Base-by-base conservation (phyloP, 768 basidiomycete species). In the Auriscalpium microsporum region DNA sequence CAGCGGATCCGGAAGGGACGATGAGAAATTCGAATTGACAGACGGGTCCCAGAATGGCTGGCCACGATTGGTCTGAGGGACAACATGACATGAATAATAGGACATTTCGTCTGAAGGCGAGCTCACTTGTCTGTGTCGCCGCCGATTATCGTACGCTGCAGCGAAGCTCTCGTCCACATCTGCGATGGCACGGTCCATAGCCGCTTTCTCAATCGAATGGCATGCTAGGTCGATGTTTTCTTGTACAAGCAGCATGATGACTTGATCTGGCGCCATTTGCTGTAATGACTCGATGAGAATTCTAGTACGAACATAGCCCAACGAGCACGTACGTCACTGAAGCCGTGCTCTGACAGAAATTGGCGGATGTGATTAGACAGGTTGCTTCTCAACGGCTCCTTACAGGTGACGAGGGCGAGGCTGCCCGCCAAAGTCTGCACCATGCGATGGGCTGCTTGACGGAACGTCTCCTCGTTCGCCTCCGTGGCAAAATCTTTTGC, bases 401-500 rank as follows among this genome's bases (percentile, higher is more conserved):
- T 98, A 78, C 95, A 98, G 16, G 96, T 98, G 14, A 99, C 96
- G 53, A 97, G 73, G 23, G 96, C 96, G 48, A 99, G 80, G 62
- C 90, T 94, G 42, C 95, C 94, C 14, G 96, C 96, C 51, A 99
- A 81, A 68, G 93, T 95, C 71, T 93, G 92, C 2, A 94, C 94
- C 94, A 97, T 98, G 37, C 93, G 69, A 68, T 96, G 93, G 11
- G 90, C 93, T 23, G 96, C 92, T 63, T 86, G 86, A 36, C 92
- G 86, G 64, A 99, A 71, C 68, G 90, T 94, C 50, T 87, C 84
- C 63, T 98, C 94, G 64, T 89, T 90, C 23, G 84, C 75, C 60
- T 99, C 96, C 50, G 90, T 91, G 3, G 88, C 93, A 61, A 94
- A 99, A 69, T 99, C 96, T 72, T 98, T 98, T 47, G 86, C 81